Conservation (phyloP, 805 yeast species). For the Yarrowia deformans region DNA sequence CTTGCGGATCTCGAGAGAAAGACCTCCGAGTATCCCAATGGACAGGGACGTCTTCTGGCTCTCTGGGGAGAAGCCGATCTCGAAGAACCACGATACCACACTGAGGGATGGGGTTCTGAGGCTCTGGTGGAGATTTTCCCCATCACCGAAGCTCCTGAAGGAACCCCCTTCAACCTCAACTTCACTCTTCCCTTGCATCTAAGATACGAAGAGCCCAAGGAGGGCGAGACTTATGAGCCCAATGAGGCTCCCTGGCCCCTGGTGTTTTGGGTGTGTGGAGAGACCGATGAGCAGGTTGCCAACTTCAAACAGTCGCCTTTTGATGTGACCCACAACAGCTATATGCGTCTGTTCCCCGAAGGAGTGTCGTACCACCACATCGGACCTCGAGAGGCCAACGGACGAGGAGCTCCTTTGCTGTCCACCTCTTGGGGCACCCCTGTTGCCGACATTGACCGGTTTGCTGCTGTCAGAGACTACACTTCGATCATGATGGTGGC, state of each 20-base stretch:
- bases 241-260: slow-evolving; percentile 52
- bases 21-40: slow-evolving; percentile 43
- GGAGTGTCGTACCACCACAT: slow-evolving; percentile 28
- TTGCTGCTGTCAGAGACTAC: slow-evolving; percentile 48
- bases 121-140: slow-evolving; percentile 53
- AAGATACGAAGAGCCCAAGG: slow-evolving; percentile 57
- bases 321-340: slow-evolving; percentile 10
- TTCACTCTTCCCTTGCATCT: slow-evolving; percentile 59
- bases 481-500: slow-evolving; percentile 52
- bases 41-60: slow-evolving; percentile 50
- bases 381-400: slow-evolving; percentile 3
- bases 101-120: slow-evolving; percentile 57
- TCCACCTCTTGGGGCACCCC: slow-evolving; percentile 49
- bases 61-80: slow-evolving; percentile 65
- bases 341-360: slow-evolving; percentile 29
- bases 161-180: slow-evolving; percentile 41
- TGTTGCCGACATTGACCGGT: slow-evolving; percentile 51
- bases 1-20: slow-evolving; percentile 51
- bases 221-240: slow-evolving; percentile 43
- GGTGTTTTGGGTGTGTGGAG: slow-evolving; percentile 61
- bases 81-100: slow-evolving; percentile 62
- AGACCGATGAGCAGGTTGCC: slow-evolving; percentile 46
- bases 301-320: slow-evolving; percentile 41
- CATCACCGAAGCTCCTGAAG: slow-evolving; percentile 41
- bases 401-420: slow-evolving; percentile 1